phyloP scores from a whole-genome alignment of 345 rosid species.

The Moricandia moricandioides region DNA sequence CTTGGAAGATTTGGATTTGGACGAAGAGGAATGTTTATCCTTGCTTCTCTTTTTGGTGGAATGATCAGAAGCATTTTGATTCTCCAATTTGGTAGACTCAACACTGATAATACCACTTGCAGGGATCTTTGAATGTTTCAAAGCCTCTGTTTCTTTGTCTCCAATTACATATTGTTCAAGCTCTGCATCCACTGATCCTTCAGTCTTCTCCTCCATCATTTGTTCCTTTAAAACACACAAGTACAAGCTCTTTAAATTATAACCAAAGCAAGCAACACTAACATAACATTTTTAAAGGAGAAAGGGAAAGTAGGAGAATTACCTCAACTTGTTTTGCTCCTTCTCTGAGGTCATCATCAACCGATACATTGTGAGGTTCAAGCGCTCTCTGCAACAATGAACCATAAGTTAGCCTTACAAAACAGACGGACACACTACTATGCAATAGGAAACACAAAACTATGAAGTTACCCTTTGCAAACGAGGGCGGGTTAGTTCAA shows the following conservation, averaged over 20 bases:
- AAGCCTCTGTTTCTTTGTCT: conserved; percentile 61
- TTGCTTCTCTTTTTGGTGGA: conserved; percentile 57
- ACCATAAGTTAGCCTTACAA: conserved; percentile 9
- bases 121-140: conserved; percentile 53
- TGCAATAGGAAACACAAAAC: conserved; percentile 4
- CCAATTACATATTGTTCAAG: conserved; percentile 60
- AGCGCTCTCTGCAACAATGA: conserved; percentile 50
- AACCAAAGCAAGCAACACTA: conserved; percentile 22
- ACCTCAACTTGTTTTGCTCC: conserved; percentile 90
- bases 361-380: conserved; percentile 64
- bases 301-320: neutral
- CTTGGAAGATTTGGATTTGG: conserved; percentile 55
- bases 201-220: conserved; percentile 53
- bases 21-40: conserved; percentile 37
- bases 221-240: conserved; percentile 43
- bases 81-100: conserved; percentile 36
- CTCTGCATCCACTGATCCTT: conserved; percentile 53
- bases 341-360: conserved; percentile 80
- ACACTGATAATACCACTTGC: conserved; percentile 62
- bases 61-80: conserved; percentile 36
- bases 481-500: conserved; percentile 53
- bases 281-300: neutral
- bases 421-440: neutral
- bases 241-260: conserved; percentile 55
- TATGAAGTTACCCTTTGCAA: conserved; percentile 56